These are phyloP conservation scores for Rhexocercosporidium sp. DNA, from an alignment of 2,329 filamentous ascomycete genomes.

Conservation along the genomic window DNA sequence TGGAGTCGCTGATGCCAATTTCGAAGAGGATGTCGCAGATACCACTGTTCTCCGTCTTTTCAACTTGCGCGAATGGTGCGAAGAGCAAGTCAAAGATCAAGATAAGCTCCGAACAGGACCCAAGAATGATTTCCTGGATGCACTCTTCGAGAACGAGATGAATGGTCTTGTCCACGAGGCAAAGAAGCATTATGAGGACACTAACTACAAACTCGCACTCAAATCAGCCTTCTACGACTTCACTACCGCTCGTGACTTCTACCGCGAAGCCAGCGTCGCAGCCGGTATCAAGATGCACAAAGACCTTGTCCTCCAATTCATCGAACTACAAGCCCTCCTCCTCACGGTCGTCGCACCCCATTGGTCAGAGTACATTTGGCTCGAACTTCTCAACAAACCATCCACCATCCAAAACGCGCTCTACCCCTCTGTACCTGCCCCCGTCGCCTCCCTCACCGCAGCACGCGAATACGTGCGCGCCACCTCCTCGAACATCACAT, in stretches of 20 bases:
- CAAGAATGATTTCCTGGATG: conserved; percentile 80
- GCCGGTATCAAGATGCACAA: conserved; percentile 86
- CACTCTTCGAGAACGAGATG: conserved; percentile 92
- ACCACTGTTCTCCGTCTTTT: conserved; percentile 86
- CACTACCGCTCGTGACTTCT: conserved; percentile 84
- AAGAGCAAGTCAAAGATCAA: conserved; percentile 78
- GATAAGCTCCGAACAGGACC: conserved; percentile 75
- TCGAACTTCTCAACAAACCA: conserved; percentile 82
- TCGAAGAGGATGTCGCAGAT: conserved; percentile 94
- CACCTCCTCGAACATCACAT: conserved; percentile 78
- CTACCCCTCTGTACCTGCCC: conserved; percentile 72
- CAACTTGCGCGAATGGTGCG: conserved; percentile 86
- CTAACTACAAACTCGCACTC: conserved; percentile 84
- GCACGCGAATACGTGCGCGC: conserved; percentile 81
- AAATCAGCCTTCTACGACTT: conserved; percentile 91
- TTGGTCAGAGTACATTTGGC: conserved; percentile 94
- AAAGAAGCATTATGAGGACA: conserved; percentile 76
- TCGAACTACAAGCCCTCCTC: conserved; percentile 84
- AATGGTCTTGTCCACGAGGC: conserved; percentile 82
- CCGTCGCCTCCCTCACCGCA: conserved; percentile 72
- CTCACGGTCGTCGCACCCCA: conserved; percentile 87
- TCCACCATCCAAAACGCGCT: conserved; percentile 78
- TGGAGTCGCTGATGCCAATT: conserved; percentile 93
- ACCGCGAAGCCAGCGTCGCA: conserved; percentile 80
- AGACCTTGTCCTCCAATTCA: conserved; percentile 78